These are phyloP conservation scores for Irpex lacteus DNA, from an alignment of 1,284 basidiomycete species.

Conservation along the genomic window DNA sequence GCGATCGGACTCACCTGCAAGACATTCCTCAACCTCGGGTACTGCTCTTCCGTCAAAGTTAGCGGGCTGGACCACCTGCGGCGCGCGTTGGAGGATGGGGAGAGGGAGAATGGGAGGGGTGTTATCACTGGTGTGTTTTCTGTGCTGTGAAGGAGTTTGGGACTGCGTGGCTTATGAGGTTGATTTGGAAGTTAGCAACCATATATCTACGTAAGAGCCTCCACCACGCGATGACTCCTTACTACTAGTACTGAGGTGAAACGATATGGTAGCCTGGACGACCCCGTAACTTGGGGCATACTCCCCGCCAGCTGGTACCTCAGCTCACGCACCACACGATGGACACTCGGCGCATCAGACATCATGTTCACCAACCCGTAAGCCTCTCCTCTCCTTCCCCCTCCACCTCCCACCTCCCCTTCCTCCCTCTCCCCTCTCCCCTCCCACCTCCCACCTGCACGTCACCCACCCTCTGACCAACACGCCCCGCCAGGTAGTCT, in stretches of 20 bases:
- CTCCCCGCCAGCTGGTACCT: conserved; percentile 68
- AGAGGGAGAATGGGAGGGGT: conserved; percentile 54
- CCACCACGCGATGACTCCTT: background rate
- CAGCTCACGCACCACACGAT: conserved; percentile 63
- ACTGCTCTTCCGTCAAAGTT: conserved; percentile 63
- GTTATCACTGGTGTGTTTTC: conserved; percentile 74
- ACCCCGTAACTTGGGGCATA: conserved; percentile 80
- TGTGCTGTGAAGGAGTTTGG: conserved; percentile 5
- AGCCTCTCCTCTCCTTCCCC: conserved; percentile 27
- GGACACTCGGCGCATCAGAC: conserved; percentile 90
- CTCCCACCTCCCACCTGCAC: background rate
- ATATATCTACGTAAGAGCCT: conserved; percentile 80
- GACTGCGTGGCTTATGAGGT: background rate
- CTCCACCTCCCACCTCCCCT: no score
- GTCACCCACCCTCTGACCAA: conserved; percentile 14
- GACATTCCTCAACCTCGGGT: conserved; percentile 65
- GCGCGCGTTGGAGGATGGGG: conserved; percentile 52
- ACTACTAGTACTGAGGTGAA: background rate
- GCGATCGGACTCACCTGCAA: conserved; percentile 74
- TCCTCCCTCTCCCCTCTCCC: no score
- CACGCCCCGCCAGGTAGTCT: conserved; percentile 48
- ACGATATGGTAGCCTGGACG: conserved; percentile 54
- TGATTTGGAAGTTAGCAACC: conserved; percentile 73
- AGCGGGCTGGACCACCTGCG: conserved; percentile 65
- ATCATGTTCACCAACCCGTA: conserved; percentile 95